Percentiles rank a stretch among this genome's conserved stretches.
Evolutionary conservation across 768 basidiomycete genomes (phyloP).

Genomic region (Butyriboletus loyo): DNA sequence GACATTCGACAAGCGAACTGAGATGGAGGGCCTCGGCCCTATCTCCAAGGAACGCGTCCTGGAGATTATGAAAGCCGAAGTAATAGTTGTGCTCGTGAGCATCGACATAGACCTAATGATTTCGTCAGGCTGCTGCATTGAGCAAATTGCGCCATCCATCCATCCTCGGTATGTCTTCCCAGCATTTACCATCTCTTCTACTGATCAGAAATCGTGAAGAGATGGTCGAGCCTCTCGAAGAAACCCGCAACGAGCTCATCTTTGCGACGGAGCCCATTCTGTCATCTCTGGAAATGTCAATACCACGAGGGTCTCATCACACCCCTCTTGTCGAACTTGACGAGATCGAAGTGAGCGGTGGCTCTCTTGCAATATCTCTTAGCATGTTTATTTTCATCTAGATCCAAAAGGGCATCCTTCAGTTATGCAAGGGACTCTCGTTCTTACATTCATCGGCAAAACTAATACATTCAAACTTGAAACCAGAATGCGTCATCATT

Average conservation of each 20-base stretch:
- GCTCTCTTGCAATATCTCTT: not conserved
- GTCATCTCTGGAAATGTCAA: slow-evolving; percentile 76
- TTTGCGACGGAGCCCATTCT: slow-evolving; percentile 93
- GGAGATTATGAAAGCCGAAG: slow-evolving; percentile 90
- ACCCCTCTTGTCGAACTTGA: slow-evolving; percentile 77
- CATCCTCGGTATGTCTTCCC: slow-evolving; percentile 62
- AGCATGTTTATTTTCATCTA: slow-evolving; percentile 28
- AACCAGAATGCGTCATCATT: slow-evolving; percentile 83
- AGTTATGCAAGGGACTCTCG: slow-evolving; percentile 83
- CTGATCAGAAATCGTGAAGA: slow-evolving; percentile 44
- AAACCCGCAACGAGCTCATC: slow-evolving; percentile 81
- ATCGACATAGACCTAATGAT: slow-evolving; percentile 7
- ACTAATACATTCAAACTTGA: slow-evolving; percentile 88
- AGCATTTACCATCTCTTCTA: not conserved
- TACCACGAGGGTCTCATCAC: slow-evolving; percentile 58
- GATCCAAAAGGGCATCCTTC: slow-evolving; percentile 96
- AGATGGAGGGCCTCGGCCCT: slow-evolving; percentile 67
- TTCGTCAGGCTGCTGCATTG: slow-evolving; percentile 72
- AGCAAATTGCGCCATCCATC: slow-evolving; percentile 89
- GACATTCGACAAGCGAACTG: slow-evolving; percentile 83
- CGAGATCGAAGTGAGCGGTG: slow-evolving; percentile 79
- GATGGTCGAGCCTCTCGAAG: slow-evolving; percentile 96
- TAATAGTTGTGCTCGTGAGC: slow-evolving; percentile 30
- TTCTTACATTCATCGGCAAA: slow-evolving; percentile 93
- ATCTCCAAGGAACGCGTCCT: slow-evolving; percentile 68